These are phyloP conservation scores for Talaromyces sp. DNA, from an alignment of 2,329 filamentous ascomycete genomes.

Conservation along the genomic window DNA sequence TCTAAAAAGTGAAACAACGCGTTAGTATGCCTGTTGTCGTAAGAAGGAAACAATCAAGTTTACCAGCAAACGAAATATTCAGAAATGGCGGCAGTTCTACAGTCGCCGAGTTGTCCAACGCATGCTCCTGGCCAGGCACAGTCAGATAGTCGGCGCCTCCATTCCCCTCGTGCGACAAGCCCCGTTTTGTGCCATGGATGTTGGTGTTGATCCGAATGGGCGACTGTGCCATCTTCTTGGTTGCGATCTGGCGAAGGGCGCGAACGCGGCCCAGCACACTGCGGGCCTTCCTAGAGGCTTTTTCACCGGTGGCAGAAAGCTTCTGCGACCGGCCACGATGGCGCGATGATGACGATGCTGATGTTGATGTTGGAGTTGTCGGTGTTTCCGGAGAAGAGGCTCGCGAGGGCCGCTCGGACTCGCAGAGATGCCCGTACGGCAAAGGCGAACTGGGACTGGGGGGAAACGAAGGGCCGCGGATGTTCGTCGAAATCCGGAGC, in stretches of 20 bases:
- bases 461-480: neutral
- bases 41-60: constrained; percentile 14
- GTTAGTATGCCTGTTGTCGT: neutral
- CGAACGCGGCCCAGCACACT: constrained; percentile 38
- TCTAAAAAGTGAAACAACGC: constrained; percentile 36
- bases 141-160: constrained; percentile 25
- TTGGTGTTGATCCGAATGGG: constrained; percentile 36
- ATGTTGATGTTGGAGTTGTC: neutral
- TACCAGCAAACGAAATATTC: constrained; percentile 33
- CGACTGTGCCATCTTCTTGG: constrained; percentile 36
- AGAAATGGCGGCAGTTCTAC: constrained; percentile 31
- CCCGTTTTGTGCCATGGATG: constrained; percentile 34
- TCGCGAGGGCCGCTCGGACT: constrained; percentile 25
- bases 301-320: constrained; percentile 26
- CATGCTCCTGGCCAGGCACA: constrained; percentile 22
- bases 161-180: constrained; percentile 27
- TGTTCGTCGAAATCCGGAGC: constrained; percentile 25
- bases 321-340: constrained; percentile 26
- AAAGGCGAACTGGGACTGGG: constrained; percentile 5
- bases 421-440: constrained; percentile 1
- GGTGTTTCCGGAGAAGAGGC: constrained; percentile 25
- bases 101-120: neutral
- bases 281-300: constrained; percentile 34
- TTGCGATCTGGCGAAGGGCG: constrained; percentile 34
- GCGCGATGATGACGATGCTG: constrained; percentile 11